These are phyloP conservation scores for Pseudogymnoascus sp. DNA, from an alignment of 2,329 filamentous ascomycete genomes.

Conservation along the genomic window DNA sequence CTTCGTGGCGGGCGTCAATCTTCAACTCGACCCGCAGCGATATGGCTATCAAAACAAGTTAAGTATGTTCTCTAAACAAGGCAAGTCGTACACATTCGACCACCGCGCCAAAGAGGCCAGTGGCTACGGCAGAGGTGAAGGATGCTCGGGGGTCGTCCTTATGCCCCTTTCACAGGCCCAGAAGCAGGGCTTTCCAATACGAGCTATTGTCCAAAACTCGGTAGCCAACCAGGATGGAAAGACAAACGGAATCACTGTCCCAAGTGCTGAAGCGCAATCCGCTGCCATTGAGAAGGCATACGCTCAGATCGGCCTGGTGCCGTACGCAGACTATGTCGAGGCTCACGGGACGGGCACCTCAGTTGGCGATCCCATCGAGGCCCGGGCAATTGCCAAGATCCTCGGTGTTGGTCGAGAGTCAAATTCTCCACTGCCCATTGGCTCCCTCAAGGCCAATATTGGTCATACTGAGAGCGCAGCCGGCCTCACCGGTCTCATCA, in stretches of 20 bases:
- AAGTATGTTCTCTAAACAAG: not conserved
- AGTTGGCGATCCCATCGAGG: conserved; percentile 25
- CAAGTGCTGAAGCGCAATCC: conserved; percentile 37
- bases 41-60: not conserved
- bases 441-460: conserved; percentile 27
- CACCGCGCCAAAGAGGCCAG: conserved; percentile 24
- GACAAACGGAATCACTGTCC: conserved; percentile 49
- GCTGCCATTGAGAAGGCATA: not conserved
- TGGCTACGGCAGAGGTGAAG: conserved; percentile 42
- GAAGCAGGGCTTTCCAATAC: conserved; percentile 40
- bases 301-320: not conserved
- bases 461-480: conserved; percentile 23
- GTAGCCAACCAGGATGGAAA: conserved; percentile 40
- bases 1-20: not conserved
- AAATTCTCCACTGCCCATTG: conserved; percentile 21
- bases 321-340: conserved; percentile 19
- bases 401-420: not conserved
- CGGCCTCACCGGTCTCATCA: conserved; percentile 20
- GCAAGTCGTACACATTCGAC: not conserved
- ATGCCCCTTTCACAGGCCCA: conserved; percentile 24
- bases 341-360: conserved; percentile 26
- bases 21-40: not conserved
- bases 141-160: conserved; percentile 25
- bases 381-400: conserved; percentile 17
- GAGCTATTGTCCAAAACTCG: conserved; percentile 34